These are phyloP conservation scores for Grigorovia yakushimaensis DNA, from an alignment of 805 yeast genomes.

Conservation along the genomic window DNA sequence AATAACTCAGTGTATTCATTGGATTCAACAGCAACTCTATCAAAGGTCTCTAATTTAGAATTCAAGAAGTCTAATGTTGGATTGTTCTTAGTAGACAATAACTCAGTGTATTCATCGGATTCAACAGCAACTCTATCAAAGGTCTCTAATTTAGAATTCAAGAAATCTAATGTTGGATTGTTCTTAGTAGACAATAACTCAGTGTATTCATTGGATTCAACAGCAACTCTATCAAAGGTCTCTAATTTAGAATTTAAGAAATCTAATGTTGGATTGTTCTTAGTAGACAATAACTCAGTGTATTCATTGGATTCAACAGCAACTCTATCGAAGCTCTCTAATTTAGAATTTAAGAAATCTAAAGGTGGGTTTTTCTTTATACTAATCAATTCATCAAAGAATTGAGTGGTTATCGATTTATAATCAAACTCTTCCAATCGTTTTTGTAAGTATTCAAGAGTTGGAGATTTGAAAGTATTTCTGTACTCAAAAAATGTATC, in stretches of 20 bases:
- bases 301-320: not conserved
- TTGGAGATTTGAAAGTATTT: constrained; percentile 2
- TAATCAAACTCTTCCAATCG: not conserved
- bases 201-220: not conserved
- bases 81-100: not conserved
- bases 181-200: not conserved
- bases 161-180: not conserved
- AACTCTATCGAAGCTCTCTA: constrained; percentile 4
- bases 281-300: not conserved
- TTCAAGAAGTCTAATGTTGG: constrained; percentile 5
- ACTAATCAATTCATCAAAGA: not conserved
- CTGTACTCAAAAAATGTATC: not conserved
- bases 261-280: constrained; percentile 8
- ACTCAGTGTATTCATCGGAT: not conserved
- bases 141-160: constrained; percentile 5
- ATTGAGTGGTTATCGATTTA: not conserved
- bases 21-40: not conserved
- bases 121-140: constrained; percentile 1
- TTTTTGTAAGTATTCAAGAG: constrained; percentile 3
- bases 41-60: constrained; percentile 6
- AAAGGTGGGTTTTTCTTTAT: constrained; percentile 2
- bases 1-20: not conserved
- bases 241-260: too few relatives aligned
- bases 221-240: too few relatives aligned
- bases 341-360: constrained; percentile 5